Conservation (phyloP, 2,329 filamentous ascomycete genomes). For the Aureobasidium sp. region DNA sequence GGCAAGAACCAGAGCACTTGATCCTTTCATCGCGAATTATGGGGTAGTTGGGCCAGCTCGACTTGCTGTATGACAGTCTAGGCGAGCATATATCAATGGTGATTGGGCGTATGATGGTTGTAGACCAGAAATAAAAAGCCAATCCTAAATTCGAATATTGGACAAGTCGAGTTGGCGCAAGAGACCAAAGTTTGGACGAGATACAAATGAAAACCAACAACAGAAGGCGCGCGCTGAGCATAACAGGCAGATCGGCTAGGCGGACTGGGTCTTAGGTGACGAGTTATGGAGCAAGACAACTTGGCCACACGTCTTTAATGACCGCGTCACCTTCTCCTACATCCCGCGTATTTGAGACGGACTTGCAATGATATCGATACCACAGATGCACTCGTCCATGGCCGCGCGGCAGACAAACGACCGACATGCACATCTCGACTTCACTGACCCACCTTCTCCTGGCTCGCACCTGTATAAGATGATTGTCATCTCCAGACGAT, state of each 20-base stretch:
- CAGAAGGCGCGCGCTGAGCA: neutral
- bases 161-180: neutral
- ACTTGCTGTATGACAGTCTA: neutral
- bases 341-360: neutral
- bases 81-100: constrained; percentile 3
- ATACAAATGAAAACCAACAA: neutral
- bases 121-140: neutral
- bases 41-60: neutral
- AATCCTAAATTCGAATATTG: neutral
- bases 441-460: constrained; percentile 1
- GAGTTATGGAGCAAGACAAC: constrained; percentile 1
- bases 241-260: neutral
- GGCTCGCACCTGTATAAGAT: neutral
- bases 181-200: neutral
- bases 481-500: constrained; percentile 8
- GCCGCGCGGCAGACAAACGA: constrained; percentile 10
- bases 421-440: constrained; percentile 4
- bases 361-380: neutral
- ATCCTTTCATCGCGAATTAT: neutral
- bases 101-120: neutral
- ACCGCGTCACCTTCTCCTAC: constrained; percentile 3
- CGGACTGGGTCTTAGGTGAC: neutral
- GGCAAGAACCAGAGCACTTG: neutral
- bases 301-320: constrained; percentile 6
- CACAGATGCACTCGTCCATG: neutral